Evolutionary conservation across 805 yeast species (phyloP), one percentile per base, ranked within the genome.

Genomic region (Pichia cephalocereana): DNA sequence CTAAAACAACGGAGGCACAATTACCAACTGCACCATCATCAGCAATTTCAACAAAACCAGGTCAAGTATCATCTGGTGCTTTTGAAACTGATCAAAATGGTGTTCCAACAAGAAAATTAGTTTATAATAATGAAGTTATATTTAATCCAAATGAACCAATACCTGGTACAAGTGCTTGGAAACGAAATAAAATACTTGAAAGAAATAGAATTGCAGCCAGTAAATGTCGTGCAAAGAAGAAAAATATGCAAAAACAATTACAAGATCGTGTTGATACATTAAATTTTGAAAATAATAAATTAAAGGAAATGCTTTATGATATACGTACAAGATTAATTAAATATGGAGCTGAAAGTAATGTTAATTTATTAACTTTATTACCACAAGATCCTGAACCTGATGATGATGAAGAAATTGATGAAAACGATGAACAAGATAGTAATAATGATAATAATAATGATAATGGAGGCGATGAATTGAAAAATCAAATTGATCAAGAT

Each of bases 171-270:
- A 76, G 76, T 48, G 86, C 67, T 64, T 86, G 70, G 96, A 86
- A 66, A 76, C 83, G 67, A 90, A 53, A 80, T 74, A 62, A 82
- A 72, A 60, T 91, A 79, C 58, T 93, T 54, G 99, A 93, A 62
- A 74, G 98, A 53, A 93, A 93, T 65, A 75, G 99, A 49, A 79
- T 93, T 10, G 99, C 99, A 0, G 99, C 99, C 0, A 80, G 93
- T 26, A 90, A 89, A 62, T 93, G 98, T 70, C 78, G 99, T 51
- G 95, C 86, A 66, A 77, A 97, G 49, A 93, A 93, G 72, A 93
- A 93, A 56, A 77, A 80, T 46, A 81, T 86, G 1, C 91, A 83
- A 57, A 71, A 76, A 49, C 80, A 81, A 60, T 63, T 85, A 52
- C 83, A 81, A 34, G 77, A 73, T 50, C 83, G 80, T 56, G 75